phyloP scores from a whole-genome alignment of 2,329 filamentous ascomycete genomes.

The Fusarium beomiforme region DNA sequence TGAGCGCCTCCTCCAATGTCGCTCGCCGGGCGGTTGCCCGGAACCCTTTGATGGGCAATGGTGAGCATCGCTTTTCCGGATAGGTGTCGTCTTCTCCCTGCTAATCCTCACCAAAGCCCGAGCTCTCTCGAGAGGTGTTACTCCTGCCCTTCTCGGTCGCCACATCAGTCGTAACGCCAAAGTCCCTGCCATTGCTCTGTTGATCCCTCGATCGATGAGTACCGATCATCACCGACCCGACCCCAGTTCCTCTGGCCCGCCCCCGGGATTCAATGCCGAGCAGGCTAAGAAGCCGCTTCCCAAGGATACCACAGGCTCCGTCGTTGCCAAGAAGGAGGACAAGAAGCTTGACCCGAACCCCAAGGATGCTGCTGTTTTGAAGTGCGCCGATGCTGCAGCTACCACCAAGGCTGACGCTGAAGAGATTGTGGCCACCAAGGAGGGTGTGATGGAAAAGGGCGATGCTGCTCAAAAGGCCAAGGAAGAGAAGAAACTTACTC shows the following conservation, averaged over 20 bases:
- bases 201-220: slow-evolving; percentile 67
- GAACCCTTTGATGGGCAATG: slow-evolving; percentile 62
- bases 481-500: slow-evolving; percentile 84
- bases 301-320: slow-evolving; percentile 57
- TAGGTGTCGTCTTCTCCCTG: not conserved
- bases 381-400: slow-evolving; percentile 42
- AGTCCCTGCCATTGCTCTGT: slow-evolving; percentile 63
- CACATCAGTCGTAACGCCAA: slow-evolving; percentile 58
- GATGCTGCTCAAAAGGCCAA: slow-evolving; percentile 67
- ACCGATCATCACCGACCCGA: slow-evolving; percentile 68
- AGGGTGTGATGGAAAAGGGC: slow-evolving; percentile 68
- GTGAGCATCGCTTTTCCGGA: slow-evolving; percentile 48
- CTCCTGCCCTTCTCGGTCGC: slow-evolving; percentile 58
- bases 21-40: slow-evolving; percentile 64
- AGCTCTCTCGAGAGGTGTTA: slow-evolving; percentile 57
- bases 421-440: slow-evolving; percentile 61
- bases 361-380: slow-evolving; percentile 17
- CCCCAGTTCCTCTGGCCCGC: slow-evolving; percentile 69
- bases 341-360: slow-evolving; percentile 43
- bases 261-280: slow-evolving; percentile 91
- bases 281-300: slow-evolving; percentile 86
- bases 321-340: slow-evolving; percentile 50
- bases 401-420: slow-evolving; percentile 50
- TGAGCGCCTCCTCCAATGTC: slow-evolving; percentile 67
- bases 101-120: slow-evolving; percentile 54